Base-by-base conservation (phyloP, 2,329 filamentous ascomycete species). In the Trichophyton benhamiae region DNA sequence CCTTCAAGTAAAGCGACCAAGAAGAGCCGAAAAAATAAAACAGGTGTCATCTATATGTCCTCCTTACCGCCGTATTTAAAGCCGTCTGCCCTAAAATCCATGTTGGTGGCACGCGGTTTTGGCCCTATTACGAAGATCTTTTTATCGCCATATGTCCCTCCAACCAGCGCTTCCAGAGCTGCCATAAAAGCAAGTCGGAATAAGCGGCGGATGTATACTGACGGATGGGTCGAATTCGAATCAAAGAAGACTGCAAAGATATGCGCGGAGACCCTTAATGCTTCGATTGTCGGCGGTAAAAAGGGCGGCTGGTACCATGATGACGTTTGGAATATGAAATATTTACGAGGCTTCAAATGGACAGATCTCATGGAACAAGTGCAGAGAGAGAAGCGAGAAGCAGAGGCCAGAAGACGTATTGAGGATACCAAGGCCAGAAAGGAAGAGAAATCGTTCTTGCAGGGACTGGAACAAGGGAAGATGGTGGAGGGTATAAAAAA, bases 201-300 rank as follows among this genome's bases (percentile, higher is more conserved):
- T 62, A 76, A 75, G 64, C 71, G 75, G 60, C 67, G 68, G 42
- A 72, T 70, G 3, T 78, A 77, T 64, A 69, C 73, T 2, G 77
- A 78, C 64, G 77, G 77, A 3, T 78, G 77, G 77, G 71, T 78
- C 11, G 76, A 78, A 59, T 77, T 78, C 61, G 71, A 68, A n/a
- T 75, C 74, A 30, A 78, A 77, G 63, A 74, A 72, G 63, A 73
- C 70, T 6, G 77, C 77, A 0, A 77, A 77, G 66, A 68, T 76
- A 22, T 76, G 74, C 61, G 76, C 76, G 2, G 75, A 78, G 66
- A 74, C 76, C 1, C 67, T 79, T 53, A 79, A 79, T 66, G 75
- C 76, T 30, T 69, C 69, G 2, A 73, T 72, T 6, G 69, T 79
- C 6, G 76, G 76, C 15, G 76, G 76, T 2, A 68, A 70, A 36